These are phyloP conservation scores for Hypomontagnella submonticulosa DNA, from an alignment of 495 filamentous ascomycete genomes.

Conservation along the genomic window DNA sequence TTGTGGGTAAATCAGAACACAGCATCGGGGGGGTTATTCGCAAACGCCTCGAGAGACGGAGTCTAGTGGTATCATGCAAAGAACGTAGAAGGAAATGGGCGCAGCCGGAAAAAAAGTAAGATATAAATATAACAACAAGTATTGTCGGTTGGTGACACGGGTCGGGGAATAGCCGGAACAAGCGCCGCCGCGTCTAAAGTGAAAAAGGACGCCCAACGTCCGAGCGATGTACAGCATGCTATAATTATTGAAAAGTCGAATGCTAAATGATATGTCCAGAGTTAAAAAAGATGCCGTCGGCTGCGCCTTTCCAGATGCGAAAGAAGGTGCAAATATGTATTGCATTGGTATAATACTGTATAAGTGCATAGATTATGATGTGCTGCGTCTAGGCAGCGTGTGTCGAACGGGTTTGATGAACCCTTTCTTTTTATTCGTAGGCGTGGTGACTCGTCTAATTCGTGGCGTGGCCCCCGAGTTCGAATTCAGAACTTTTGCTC, in stretches of 20 bases:
- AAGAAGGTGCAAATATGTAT: constrained; percentile 22
- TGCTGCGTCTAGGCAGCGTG: constrained; percentile 26
- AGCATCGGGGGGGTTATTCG: constrained; percentile 13
- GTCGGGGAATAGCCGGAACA: constrained; percentile 22
- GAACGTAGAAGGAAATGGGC: constrained; percentile 29
- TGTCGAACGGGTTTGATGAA: constrained; percentile 20
- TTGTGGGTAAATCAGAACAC: constrained; percentile 18
- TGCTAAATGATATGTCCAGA: constrained; percentile 36
- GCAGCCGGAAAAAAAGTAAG: constrained; percentile 27
- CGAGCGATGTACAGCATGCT: constrained; percentile 40
- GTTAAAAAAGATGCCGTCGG: constrained; percentile 27
- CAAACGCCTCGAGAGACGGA: constrained; percentile 17
- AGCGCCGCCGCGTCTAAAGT: constrained; percentile 14
- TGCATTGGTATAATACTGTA: constrained; percentile 23
- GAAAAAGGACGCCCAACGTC: constrained; percentile 36
- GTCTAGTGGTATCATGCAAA: constrained; percentile 47
- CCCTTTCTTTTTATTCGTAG: constrained; percentile 7
- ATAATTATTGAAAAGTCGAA: constrained; percentile 29
- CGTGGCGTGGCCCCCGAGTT: constrained; percentile 31
- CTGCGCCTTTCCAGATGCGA: constrained; percentile 45
- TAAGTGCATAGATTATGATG: constrained; percentile 29
- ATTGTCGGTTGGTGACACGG: constrained; percentile 7
- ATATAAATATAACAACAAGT: constrained; percentile 7
- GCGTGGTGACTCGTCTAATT: constrained; percentile 32
- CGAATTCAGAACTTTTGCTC: constrained; percentile 34